Percentiles rank a stretch among this genome's conserved stretches.
These are phyloP conservation scores for Pontederia paniculata DNA, from an alignment of 176 grass and related monocot genomes.

Conservation along the genomic window DNA sequence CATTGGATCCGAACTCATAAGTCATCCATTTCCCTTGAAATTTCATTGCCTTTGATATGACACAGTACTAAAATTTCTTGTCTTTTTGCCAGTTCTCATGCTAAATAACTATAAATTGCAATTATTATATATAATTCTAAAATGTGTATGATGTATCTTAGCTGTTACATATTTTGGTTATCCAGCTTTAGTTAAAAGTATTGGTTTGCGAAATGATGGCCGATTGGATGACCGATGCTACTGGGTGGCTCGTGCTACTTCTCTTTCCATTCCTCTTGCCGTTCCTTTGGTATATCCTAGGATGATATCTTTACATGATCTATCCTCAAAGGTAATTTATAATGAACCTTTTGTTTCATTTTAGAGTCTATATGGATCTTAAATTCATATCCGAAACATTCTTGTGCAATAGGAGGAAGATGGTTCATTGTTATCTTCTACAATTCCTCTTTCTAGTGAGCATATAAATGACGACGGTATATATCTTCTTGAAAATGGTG, in stretches of 20 bases:
- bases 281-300: conserved; percentile 80
- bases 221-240: conserved; percentile 73
- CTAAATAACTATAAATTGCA: no score
- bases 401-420: conserved; percentile 41
- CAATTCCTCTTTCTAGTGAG: conserved; percentile 67
- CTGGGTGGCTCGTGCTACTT: conserved; percentile 45
- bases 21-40: no score
- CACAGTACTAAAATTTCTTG: no score
- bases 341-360: not conserved
- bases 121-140: no score
- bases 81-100: no score
- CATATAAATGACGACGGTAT: conserved; percentile 58
- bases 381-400: conserved; percentile 3
- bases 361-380: not conserved
- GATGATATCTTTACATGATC: conserved; percentile 73
- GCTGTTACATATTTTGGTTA: not conserved
- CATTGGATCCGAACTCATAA: no score
- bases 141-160: no score
- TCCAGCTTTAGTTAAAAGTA: conserved; percentile 64
- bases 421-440: conserved; percentile 42
- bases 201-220: conserved; percentile 72
- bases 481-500: conserved; percentile 87
- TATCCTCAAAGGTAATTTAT: conserved; percentile 41
- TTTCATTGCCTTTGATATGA: no score
- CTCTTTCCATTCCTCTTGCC: conserved; percentile 48